Base-by-base conservation (phyloP, 352 stramenopile species). In the Globisporangium sylvaticum region DNA sequence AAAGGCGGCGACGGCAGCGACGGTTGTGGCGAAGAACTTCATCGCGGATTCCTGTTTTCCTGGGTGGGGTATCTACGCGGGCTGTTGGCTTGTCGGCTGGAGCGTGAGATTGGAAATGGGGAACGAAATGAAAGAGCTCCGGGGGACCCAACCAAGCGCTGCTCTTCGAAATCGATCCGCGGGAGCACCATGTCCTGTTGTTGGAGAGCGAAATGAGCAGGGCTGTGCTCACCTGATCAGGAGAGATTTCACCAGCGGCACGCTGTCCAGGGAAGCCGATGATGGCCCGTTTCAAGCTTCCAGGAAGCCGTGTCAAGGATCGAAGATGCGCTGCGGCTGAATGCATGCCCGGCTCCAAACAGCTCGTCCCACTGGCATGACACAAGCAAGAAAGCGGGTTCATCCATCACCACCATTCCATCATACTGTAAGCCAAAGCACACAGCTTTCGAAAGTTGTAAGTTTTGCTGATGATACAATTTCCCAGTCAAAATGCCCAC, bases 1-100 rank as follows among this genome's bases (percentile, higher is more conserved):
- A 10, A 64, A 37, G 6, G 44, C 59, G 1, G 50, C 64, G 22
- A 72, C 59, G 12, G 60, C 37, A 12, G 64, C 54, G 20, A 57
- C 57, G 7, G 66, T 58, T 7, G 69, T 53, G 48, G 62, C 58
- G 29, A 79, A 69, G 39, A 75, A 24, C 68, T 84, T 84, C 77
- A 84, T 84, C 4, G 39, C 31, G 42, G 15, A 20, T 20, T 24
- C 42, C 42, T 50, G 42, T 22, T 50, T 50, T 50, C 6, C 42
- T 22, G 18, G 1, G 18, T 25, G 52, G 37, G 25, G 8, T 37
- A 58, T 58, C 37, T 53, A 37, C 58, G 42, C 37, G 58, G 29
- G 42, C 50, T 50, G 31, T 48, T 25, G 34, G 34, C n/a, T 29
- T 64, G 58, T n/a, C 58, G 39, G 37, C 42, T 22, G 20, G 60